Evolutionary conservation across 1,284 basidiomycete species (phyloP).

Genomic region (Fomitiporia mediterranea): DNA sequence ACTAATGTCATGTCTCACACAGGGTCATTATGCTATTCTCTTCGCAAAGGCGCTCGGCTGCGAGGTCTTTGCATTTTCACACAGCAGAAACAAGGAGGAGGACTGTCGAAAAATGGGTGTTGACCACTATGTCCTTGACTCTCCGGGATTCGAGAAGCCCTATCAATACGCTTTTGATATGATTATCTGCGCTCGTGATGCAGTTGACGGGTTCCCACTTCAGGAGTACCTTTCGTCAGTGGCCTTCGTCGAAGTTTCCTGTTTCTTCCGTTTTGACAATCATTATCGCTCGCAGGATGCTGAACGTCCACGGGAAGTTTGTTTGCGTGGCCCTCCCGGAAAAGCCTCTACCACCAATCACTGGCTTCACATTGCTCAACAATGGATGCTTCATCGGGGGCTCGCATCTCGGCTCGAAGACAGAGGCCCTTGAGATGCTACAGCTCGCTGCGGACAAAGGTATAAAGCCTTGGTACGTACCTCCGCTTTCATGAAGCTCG

Average conservation of each 20-base stretch:
- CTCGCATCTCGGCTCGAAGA: conserved; percentile 58
- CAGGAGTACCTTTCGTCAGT: conserved; percentile 31
- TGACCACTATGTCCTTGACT: conserved; percentile 44
- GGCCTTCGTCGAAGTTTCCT: neutral
- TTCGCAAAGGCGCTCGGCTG: conserved; percentile 57
- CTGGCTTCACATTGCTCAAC: conserved; percentile 35
- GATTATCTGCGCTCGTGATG: conserved; percentile 50
- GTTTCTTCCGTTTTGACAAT: neutral
- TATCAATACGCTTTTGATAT: conserved; percentile 49
- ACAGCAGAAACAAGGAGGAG: conserved; percentile 55
- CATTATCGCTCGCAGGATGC: conserved; percentile 33
- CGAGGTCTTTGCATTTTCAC: conserved; percentile 65
- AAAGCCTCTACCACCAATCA: conserved; percentile 37
- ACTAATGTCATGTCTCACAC: conserved; percentile 16
- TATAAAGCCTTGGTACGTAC: conserved; percentile 38
- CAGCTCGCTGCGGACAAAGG: conserved; percentile 52
- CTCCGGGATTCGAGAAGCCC: conserved; percentile 41
- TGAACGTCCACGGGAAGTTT: conserved; percentile 49
- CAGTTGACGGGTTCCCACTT: conserved; percentile 28
- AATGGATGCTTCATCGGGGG: conserved; percentile 38
- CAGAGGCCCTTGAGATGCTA: conserved; percentile 57
- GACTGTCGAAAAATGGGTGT: conserved; percentile 64
- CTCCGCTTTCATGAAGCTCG: neutral
- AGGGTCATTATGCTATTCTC: conserved; percentile 50
- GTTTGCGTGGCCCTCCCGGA: conserved; percentile 54